phyloP scores from a whole-genome alignment of 305 asterid genomes.

The Fraxinus platypoda region DNA sequence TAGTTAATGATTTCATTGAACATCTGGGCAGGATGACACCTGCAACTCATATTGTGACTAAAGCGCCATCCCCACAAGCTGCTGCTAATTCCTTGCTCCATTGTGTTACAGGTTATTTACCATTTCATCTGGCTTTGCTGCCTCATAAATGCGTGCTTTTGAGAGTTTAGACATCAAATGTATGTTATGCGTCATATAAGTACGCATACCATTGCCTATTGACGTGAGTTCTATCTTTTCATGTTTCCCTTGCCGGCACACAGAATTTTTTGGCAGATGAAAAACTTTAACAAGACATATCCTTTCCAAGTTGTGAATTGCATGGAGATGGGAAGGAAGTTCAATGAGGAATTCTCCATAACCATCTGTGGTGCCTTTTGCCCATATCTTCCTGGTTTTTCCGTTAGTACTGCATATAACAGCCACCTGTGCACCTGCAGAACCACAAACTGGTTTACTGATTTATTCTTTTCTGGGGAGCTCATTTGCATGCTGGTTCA shows the following conservation, averaged over 20 bases:
- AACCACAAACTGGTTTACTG: background rate
- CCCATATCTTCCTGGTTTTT: conserved; percentile 46
- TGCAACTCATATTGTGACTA: conserved; percentile 42
- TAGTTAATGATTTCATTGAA: background rate
- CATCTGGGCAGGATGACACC: background rate
- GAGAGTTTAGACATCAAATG: conserved; percentile 42
- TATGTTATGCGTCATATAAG: conserved; percentile 45
- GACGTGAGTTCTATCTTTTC: conserved; percentile 49
- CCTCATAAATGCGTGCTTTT: conserved; percentile 10
- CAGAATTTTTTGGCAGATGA: conserved; percentile 53
- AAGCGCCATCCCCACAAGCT: conserved; percentile 49
- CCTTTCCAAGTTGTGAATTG: conserved; percentile 60
- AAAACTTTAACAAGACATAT: conserved; percentile 46
- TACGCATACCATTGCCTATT: conserved; percentile 45
- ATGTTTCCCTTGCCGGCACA: conserved; percentile 48
- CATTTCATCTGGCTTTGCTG: background rate
- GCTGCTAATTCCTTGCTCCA: background rate
- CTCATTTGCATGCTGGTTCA: background rate
- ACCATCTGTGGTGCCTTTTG: conserved; percentile 41
- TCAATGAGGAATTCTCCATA: conserved; percentile 65
- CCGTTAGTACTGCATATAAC: conserved; percentile 42
- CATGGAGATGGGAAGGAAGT: conserved; percentile 82
- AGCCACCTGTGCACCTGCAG: conserved; percentile 39
- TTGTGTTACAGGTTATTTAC: background rate
- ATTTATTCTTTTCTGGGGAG: background rate